Evolutionary conservation across 257 asterid species (phyloP).

Genomic region (Gentiana macrophylla): DNA sequence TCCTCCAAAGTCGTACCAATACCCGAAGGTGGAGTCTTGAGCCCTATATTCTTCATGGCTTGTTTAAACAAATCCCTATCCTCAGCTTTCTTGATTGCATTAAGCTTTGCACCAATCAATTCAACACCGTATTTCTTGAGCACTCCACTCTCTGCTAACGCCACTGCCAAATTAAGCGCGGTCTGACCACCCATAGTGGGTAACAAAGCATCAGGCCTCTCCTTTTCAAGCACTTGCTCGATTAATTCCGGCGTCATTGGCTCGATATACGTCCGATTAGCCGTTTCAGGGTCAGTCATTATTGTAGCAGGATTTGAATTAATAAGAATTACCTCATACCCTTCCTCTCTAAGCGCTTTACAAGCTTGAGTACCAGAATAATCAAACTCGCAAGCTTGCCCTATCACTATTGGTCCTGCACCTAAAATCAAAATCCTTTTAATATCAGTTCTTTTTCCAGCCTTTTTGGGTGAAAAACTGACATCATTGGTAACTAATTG

Average conservation of each 20-base stretch:
- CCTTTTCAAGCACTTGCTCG: conserved; percentile 89
- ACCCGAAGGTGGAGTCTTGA: conserved; percentile 94
- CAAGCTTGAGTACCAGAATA: conserved; percentile 99
- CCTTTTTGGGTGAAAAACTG: conserved; percentile 14
- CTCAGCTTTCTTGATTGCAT: conserved; percentile 94
- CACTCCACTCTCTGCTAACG: conserved; percentile 85
- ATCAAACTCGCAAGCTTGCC: conserved; percentile 97
- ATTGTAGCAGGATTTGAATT: conserved; percentile 97
- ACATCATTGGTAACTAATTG: conserved; percentile 7
- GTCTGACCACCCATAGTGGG: conserved; percentile 99
- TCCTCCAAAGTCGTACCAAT: conserved; percentile 87
- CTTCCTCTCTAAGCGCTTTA: conserved; percentile 95
- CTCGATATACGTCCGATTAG: conserved; percentile 91
- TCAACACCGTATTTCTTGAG: conserved; percentile 95
- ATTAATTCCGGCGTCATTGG: conserved; percentile 97
- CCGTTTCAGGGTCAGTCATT: conserved; percentile 91
- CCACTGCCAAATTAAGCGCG: conserved; percentile 90
- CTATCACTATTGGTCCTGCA: conserved; percentile 96
- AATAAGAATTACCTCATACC: conserved; percentile 80
- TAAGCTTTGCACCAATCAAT: conserved; percentile 93
- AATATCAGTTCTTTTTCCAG: conserved; percentile 75
- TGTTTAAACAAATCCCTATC: conserved; percentile 90
- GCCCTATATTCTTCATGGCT: conserved; percentile 88
- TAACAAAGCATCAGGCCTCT: conserved; percentile 87
- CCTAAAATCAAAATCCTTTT: conserved; percentile 90